Percentiles rank a stretch among this genome's conserved stretches.
phyloP scores from a whole-genome alignment of 805 yeast species.

The Candida boleticola region DNA sequence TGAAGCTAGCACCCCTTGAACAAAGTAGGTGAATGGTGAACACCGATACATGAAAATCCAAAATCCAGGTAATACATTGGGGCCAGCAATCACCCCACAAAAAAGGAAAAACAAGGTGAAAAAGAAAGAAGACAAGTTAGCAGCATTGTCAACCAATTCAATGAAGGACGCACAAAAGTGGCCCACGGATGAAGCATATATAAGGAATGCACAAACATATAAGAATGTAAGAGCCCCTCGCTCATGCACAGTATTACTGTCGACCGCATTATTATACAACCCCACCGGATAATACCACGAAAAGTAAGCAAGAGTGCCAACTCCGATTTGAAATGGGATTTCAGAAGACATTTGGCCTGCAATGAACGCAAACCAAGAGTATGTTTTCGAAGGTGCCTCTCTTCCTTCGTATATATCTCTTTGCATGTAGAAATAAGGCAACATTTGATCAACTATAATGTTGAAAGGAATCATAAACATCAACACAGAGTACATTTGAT shows the following conservation, averaged over 20 bases:
- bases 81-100: constrained; percentile 73
- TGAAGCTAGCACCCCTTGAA: constrained; percentile 24
- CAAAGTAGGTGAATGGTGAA: constrained; percentile 36
- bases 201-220: constrained; percentile 39
- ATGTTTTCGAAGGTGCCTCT: constrained; percentile 69
- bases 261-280: constrained; percentile 19
- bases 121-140: constrained; percentile 53
- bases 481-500: constrained; percentile 58
- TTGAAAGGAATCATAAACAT: constrained; percentile 55
- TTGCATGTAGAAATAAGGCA: constrained; percentile 53
- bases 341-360: constrained; percentile 63
- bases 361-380: constrained; percentile 68
- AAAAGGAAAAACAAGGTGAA: constrained; percentile 64
- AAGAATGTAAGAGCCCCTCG: constrained; percentile 61
- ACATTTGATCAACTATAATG: constrained; percentile 62
- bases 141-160: constrained; percentile 61
- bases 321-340: constrained; percentile 58
- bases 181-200: constrained; percentile 58
- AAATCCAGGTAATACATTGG: constrained; percentile 60
- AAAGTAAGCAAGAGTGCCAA: constrained; percentile 65
- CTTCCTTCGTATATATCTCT: constrained; percentile 69
- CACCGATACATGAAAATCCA: constrained; percentile 41
- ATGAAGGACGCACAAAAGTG: constrained; percentile 58
- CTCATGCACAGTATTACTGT: constrained; percentile 28
- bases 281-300: constrained; percentile 48